A percentile compares a stretch with the other conserved stretches of the same genome.
These are phyloP conservation scores for Asterophora parasitica DNA, from an alignment of 768 basidiomycete species.

Conservation along the genomic window DNA sequence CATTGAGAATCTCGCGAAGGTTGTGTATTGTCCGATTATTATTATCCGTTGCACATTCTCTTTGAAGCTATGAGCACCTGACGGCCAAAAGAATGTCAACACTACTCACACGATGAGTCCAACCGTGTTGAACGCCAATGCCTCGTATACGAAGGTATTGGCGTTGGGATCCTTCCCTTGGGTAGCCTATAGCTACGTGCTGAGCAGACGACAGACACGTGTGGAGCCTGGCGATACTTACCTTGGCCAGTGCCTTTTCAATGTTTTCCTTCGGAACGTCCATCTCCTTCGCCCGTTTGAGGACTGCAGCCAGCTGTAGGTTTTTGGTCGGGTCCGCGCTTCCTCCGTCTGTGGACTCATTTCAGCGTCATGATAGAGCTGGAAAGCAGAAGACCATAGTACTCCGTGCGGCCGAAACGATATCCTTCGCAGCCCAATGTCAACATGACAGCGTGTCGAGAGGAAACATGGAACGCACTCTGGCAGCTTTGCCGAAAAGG, in stretches of 20 bases:
- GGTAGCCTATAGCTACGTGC: conserved; percentile 35
- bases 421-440: conserved; percentile 42
- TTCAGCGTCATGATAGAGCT: conserved; percentile 1
- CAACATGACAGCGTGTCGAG: background rate
- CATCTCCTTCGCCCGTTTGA: conserved; percentile 52
- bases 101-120: conserved; percentile 63
- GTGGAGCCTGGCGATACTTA: conserved; percentile 16
- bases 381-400: conserved; percentile 15
- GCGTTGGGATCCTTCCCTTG: conserved; percentile 45
- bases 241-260: conserved; percentile 55
- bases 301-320: conserved; percentile 42
- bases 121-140: conserved; percentile 50
- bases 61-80: conserved; percentile 15
- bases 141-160: conserved; percentile 54
- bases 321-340: conserved; percentile 54
- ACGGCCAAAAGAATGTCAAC: background rate
- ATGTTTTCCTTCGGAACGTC: conserved; percentile 71
- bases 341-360: conserved; percentile 42
- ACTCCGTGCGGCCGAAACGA: conserved; percentile 58
- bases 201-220: background rate
- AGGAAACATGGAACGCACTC: conserved; percentile 34
- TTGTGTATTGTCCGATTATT: conserved; percentile 55
- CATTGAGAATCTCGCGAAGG: conserved; percentile 46
- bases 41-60: conserved; percentile 64
- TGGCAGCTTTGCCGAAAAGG: conserved; percentile 49